Conservation (phyloP, 805 yeast genomes). For the Torulaspora indica region DNA sequence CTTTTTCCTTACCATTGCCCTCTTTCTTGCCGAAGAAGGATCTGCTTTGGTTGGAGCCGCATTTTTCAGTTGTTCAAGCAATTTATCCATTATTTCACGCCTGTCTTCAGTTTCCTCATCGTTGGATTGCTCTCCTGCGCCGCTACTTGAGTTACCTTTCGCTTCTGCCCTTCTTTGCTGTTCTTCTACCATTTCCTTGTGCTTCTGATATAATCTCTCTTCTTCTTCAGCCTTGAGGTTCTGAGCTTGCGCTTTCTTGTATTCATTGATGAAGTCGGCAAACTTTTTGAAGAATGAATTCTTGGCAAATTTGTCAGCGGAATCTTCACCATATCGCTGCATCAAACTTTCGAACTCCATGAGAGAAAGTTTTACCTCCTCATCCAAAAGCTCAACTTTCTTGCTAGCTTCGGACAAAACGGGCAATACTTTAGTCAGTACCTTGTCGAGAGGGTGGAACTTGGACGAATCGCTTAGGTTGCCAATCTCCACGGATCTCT, state of each 20-base stretch:
- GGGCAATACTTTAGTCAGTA: slow-evolving; percentile 55
- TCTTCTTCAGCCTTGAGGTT: slow-evolving; percentile 81
- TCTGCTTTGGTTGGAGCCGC: slow-evolving; percentile 78
- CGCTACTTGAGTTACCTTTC: slow-evolving; percentile 8
- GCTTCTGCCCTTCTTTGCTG: slow-evolving; percentile 31
- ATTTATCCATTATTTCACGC: slow-evolving; percentile 69
- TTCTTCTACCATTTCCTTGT: slow-evolving; percentile 51
- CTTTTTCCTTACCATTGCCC: slow-evolving; percentile 70
- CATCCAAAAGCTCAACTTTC: slow-evolving; percentile 59
- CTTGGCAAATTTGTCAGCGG: slow-evolving; percentile 59
- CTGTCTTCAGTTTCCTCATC: slow-evolving; percentile 26
- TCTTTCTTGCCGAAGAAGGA: slow-evolving; percentile 70
- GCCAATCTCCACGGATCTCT: slow-evolving; percentile 71
- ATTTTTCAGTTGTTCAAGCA: slow-evolving; percentile 80
- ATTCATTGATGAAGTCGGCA: slow-evolving; percentile 72
- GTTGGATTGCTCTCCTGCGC: slow-evolving; percentile 4
- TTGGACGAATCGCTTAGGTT: slow-evolving; percentile 71
- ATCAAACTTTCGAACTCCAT: slow-evolving; percentile 65
- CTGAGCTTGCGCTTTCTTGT: slow-evolving; percentile 72
- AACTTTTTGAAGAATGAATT: slow-evolving; percentile 73
- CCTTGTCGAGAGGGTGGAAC: slow-evolving; percentile 80
- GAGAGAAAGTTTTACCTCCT: slow-evolving; percentile 58
- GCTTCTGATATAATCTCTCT: slow-evolving; percentile 65
- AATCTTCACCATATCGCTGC: slow-evolving; percentile 88
- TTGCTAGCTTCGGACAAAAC: slow-evolving; percentile 71